A percentile compares a stretch with the other conserved stretches of the same genome.
phyloP scores from a whole-genome alignment of 73 alveolate genomes.

The Tetrahymena borealis region DNA sequence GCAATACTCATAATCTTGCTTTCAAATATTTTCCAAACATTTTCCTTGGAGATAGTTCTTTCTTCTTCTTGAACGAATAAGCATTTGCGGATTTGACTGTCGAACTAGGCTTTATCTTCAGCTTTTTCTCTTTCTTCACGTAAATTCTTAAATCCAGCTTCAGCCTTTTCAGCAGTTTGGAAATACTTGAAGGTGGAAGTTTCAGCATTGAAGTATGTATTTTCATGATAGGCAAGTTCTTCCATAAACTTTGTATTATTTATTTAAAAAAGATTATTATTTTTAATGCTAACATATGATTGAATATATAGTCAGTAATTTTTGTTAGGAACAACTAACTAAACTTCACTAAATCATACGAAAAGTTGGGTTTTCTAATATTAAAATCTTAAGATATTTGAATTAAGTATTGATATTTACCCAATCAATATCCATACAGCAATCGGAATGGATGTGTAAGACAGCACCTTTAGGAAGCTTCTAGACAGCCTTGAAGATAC shows the following conservation, averaged over 20 bases:
- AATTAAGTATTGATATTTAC: not conserved
- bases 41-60: not conserved
- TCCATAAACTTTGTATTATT: not conserved
- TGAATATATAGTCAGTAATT: not conserved
- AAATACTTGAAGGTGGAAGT: not conserved
- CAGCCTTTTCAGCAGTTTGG: not conserved
- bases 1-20: not conserved
- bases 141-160: not conserved
- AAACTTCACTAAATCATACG: too few relatives aligned
- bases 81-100: not conserved
- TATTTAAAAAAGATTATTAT: not conserved
- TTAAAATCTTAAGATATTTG: too few relatives aligned
- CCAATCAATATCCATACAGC: not conserved
- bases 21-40: not conserved
- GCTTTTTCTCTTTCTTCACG: not conserved
- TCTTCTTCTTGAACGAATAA: not conserved
- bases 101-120: not conserved
- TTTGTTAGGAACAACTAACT: not conserved
- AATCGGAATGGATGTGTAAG: not conserved
- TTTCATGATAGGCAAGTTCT: not conserved
- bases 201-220: not conserved
- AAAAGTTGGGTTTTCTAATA: too few relatives aligned
- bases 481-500: not conserved
- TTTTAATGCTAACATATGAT: not conserved
- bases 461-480: not conserved